These are phyloP conservation scores for Massarina eburnea DNA, from an alignment of 2,329 filamentous ascomycete genomes.

Conservation along the genomic window DNA sequence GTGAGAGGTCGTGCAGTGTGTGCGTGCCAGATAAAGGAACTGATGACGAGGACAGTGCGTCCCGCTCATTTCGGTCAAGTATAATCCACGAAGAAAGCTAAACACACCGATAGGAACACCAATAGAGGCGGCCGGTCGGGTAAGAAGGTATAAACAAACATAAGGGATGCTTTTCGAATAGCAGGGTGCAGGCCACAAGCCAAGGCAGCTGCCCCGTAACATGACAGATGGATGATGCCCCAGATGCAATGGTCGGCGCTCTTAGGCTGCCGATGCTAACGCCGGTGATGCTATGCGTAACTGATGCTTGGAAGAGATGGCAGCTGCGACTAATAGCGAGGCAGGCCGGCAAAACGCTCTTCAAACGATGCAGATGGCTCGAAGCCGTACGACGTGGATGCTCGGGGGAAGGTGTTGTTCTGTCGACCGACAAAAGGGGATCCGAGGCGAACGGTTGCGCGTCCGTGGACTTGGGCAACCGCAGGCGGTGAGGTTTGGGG, in stretches of 20 bases:
- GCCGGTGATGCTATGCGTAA: slow-evolving; percentile 36
- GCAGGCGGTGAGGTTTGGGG: slow-evolving; percentile 8
- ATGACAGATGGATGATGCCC: slow-evolving; percentile 12
- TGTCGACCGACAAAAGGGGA: slow-evolving; percentile 50
- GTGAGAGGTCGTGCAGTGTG: slow-evolving; percentile 20
- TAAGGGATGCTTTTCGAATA: slow-evolving; percentile 35
- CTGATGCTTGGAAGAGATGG: slow-evolving; percentile 21
- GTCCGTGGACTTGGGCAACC: slow-evolving; percentile 25
- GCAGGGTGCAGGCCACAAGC: slow-evolving; percentile 21
- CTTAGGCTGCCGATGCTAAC: slow-evolving; percentile 29
- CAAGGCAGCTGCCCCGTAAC: slow-evolving; percentile 21
- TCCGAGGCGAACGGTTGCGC: slow-evolving; percentile 48
- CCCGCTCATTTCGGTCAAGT: slow-evolving; percentile 12
- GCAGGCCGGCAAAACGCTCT: slow-evolving; percentile 38
- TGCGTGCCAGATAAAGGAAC: slow-evolving; percentile 27
- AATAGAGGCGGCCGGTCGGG: slow-evolving; percentile 12
- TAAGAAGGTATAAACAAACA: slow-evolving; percentile 31
- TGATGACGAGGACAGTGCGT: slow-evolving; percentile 14
- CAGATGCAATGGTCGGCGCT: slow-evolving; percentile 20
- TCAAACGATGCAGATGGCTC: slow-evolving; percentile 40
- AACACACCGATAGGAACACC: slow-evolving; percentile 17
- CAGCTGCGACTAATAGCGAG: slow-evolving; percentile 23
- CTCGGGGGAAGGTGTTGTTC: slow-evolving; percentile 52
- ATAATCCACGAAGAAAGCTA: slow-evolving; percentile 17
- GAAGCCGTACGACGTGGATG: slow-evolving; percentile 40